A percentile compares a stretch with the other conserved stretches of the same genome.
Conservation (phyloP, 306 rosid genomes). For the Gillenia trifoliata region DNA sequence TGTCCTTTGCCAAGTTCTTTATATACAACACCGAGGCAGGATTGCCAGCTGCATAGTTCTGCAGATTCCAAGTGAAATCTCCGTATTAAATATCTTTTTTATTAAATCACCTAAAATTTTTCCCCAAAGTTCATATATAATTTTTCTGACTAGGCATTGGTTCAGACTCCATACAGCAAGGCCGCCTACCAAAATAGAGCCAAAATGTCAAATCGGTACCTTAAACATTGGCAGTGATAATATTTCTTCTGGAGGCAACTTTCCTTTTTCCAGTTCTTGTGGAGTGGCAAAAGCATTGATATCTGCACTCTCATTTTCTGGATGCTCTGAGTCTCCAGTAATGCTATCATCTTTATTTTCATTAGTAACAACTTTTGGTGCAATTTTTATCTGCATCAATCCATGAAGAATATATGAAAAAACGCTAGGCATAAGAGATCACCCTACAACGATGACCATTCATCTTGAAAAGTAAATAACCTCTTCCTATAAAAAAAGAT, state of each 20-base stretch:
- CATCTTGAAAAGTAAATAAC: slow-evolving; percentile 4
- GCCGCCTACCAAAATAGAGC: neutral
- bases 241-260: slow-evolving; percentile 80
- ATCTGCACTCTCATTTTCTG: slow-evolving; percentile 44
- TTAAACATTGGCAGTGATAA: slow-evolving; percentile 94
- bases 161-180: no score
- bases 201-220: slow-evolving; percentile 41
- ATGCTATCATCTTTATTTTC: slow-evolving; percentile 44
- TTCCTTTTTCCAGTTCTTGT: slow-evolving; percentile 70
- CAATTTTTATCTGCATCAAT: slow-evolving; percentile 65
- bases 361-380: slow-evolving; percentile 44
- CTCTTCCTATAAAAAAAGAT: no score
- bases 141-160: no score
- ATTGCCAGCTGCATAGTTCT: slow-evolving; percentile 84
- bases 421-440: slow-evolving; percentile 3
- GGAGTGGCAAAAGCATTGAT: slow-evolving; percentile 51
- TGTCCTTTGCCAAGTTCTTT: slow-evolving; percentile 95
- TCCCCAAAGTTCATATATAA: no score
- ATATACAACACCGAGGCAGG: slow-evolving; percentile 83
- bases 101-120: neutral
- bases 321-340: slow-evolving; percentile 42
- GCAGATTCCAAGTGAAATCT: slow-evolving; percentile 34
- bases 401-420: slow-evolving; percentile 17
- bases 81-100: slow-evolving; percentile 12
- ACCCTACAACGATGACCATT: slow-evolving; percentile 17